These are phyloP conservation scores for Kodamaea arcana DNA, from an alignment of 1,139 yeast genomes.

Conservation along the genomic window DNA sequence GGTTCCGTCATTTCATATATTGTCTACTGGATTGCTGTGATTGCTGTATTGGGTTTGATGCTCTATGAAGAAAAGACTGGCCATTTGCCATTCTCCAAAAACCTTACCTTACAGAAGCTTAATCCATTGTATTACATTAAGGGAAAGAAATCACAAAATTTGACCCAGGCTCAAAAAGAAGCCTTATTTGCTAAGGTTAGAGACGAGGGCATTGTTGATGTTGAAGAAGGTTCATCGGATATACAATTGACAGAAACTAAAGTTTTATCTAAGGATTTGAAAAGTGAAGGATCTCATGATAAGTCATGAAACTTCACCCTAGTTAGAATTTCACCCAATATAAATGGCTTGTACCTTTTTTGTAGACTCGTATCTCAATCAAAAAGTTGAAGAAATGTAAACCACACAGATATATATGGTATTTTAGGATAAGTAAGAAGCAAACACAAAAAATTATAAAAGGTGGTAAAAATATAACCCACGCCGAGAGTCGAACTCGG, in stretches of 20 bases:
- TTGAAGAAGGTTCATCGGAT: slow-evolving; percentile 21
- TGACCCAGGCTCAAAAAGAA: slow-evolving; percentile 49
- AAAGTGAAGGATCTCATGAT: no score
- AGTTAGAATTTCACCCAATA: no score
- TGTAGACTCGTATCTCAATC: no score
- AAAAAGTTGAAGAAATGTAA: no score
- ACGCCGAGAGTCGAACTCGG: slow-evolving; percentile 47
- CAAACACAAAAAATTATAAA: not conserved
- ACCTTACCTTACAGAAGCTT: slow-evolving; percentile 49
- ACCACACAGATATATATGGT: no score
- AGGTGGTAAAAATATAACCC: slow-evolving; percentile 22
- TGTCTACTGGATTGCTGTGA: slow-evolving; percentile 71
- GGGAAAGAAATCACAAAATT: slow-evolving; percentile 60
- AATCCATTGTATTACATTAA: slow-evolving; percentile 73
- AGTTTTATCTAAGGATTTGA: not conserved
- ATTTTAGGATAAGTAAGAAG: no score
- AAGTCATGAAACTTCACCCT: no score
- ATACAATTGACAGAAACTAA: not conserved
- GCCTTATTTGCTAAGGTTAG: slow-evolving; percentile 47
- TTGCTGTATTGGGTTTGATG: slow-evolving; percentile 54
- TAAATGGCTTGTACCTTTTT: no score
- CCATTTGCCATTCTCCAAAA: slow-evolving; percentile 57
- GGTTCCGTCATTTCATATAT: slow-evolving; percentile 84
- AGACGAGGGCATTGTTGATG: slow-evolving; percentile 20
- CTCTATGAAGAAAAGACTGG: slow-evolving; percentile 66